These are phyloP conservation scores for Phytomonas francai DNA, from an alignment of 208 protist genomes.

Conservation along the genomic window DNA sequence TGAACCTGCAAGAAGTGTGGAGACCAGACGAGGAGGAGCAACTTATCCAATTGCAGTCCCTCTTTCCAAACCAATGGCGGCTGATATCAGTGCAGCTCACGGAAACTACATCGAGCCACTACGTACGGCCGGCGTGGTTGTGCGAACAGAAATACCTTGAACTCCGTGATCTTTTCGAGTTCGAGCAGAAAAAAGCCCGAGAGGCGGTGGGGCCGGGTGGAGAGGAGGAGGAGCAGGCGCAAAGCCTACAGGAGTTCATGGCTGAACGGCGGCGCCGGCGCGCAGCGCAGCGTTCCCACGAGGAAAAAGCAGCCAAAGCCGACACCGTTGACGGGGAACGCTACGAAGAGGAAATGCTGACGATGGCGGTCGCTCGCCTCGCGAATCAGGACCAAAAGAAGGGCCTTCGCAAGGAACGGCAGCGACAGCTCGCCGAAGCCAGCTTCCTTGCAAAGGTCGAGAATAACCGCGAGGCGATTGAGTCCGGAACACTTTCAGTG, in stretches of 20 bases:
- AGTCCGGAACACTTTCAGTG: conserved; percentile 89
- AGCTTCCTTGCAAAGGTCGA: conserved; percentile 95
- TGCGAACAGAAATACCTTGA: conserved; percentile 99
- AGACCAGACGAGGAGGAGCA: conserved; percentile 98
- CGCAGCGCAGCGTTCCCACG: conserved; percentile 81
- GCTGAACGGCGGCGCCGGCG: conserved; percentile 54
- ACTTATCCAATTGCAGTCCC: conserved; percentile 97
- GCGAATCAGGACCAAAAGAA: conserved; percentile 99
- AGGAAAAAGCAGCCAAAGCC: conserved; percentile 92
- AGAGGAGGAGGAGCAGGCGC: not conserved
- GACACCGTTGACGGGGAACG: conserved; percentile 97
- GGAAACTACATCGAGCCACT: conserved; percentile 33
- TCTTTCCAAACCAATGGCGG: conserved; percentile 98
- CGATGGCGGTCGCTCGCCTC: conserved; percentile 97
- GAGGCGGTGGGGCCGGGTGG: conserved; percentile 5
- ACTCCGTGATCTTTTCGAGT: conserved; percentile 90
- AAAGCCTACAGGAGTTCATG: conserved; percentile 67
- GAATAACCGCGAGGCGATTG: conserved; percentile 95
- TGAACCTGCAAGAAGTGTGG: conserved; percentile 99
- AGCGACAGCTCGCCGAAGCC: conserved; percentile 97
- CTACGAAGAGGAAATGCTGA: conserved; percentile 98
- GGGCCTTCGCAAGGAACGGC: conserved; percentile 96
- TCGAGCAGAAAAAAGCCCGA: conserved; percentile 44
- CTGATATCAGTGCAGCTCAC: conserved; percentile 93
- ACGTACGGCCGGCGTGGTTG: conserved; percentile 96